phyloP scores from a whole-genome alignment of 495 filamentous ascomycete species.

The Neurospora sp. region DNA sequence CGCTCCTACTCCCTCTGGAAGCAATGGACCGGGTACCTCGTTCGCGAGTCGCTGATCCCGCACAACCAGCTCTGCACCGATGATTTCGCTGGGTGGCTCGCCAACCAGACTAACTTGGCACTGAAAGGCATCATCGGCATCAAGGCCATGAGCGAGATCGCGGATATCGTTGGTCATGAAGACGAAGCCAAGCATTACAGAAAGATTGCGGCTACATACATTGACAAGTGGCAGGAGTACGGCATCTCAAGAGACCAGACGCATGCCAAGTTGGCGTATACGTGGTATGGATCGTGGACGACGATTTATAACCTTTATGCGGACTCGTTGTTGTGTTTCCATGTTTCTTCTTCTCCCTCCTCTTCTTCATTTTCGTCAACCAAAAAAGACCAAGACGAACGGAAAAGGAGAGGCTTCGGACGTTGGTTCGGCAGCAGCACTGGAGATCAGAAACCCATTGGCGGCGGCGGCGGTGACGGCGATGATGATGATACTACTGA shows the following conservation, averaged over 20 bases:
- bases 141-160: constrained; percentile 82
- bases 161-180: constrained; percentile 55
- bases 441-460: constrained; percentile 35
- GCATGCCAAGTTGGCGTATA: constrained; percentile 84
- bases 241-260: constrained; percentile 72
- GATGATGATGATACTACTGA: neutral
- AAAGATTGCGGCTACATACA: constrained; percentile 64
- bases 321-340: constrained; percentile 74
- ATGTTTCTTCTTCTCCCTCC: constrained; percentile 33
- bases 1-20: constrained; percentile 73
- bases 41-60: constrained; percentile 77
- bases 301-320: constrained; percentile 88
- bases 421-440: neutral
- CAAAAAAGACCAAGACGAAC: neutral
- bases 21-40: constrained; percentile 86
- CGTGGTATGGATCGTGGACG: constrained; percentile 94
- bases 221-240: constrained; percentile 72
- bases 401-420: neutral
- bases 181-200: constrained; percentile 59
- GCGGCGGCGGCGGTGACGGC: constrained; percentile 13
- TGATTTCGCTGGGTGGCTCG: constrained; percentile 90
- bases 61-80: constrained; percentile 87
- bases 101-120: constrained; percentile 87
- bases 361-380: neutral
- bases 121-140: constrained; percentile 93